A percentile compares a stretch with the other conserved stretches of the same genome.
Evolutionary conservation across 2,329 filamentous ascomycete genomes (phyloP).

Genomic region (Talaromyces verruculosus): DNA sequence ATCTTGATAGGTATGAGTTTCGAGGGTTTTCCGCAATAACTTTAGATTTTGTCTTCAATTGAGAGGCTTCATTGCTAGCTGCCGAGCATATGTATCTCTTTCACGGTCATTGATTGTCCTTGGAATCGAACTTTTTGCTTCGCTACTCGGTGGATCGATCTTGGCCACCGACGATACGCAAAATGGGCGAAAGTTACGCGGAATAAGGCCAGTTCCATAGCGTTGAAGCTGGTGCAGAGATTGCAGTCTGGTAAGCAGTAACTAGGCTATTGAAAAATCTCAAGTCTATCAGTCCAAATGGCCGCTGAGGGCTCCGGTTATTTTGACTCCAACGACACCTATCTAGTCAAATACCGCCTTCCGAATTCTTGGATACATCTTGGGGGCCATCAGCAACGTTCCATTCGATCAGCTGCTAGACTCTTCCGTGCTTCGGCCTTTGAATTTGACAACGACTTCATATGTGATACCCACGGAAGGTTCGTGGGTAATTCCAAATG

Average conservation of each 20-base stretch:
- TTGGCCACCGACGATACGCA: not conserved
- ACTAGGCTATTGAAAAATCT: not conserved
- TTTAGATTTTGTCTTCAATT: too few relatives aligned
- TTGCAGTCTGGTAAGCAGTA: not conserved
- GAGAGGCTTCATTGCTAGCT: too few relatives aligned
- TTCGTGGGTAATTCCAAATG: constrained; percentile 40
- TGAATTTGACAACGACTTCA: constrained; percentile 41
- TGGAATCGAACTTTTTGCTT: not conserved
- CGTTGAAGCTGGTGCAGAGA: not conserved
- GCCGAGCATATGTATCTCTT: not conserved
- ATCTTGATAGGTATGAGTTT: too few relatives aligned
- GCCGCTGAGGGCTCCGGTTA: constrained; percentile 31
- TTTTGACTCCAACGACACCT: constrained; percentile 33
- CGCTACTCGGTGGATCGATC: not conserved
- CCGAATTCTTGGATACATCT: constrained; percentile 39
- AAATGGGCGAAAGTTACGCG: not conserved
- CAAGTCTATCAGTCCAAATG: not conserved
- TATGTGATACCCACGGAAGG: constrained; percentile 24
- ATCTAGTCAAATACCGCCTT: constrained; percentile 41
- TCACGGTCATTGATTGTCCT: not conserved
- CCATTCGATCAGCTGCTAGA: constrained; percentile 38
- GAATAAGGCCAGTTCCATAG: not conserved
- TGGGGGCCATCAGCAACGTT: constrained; percentile 42
- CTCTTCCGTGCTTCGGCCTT: constrained; percentile 39
- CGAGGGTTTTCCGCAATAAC: too few relatives aligned